Conservation (phyloP, 2,329 filamentous ascomycete species). For the Blastomyces percursus region DNA sequence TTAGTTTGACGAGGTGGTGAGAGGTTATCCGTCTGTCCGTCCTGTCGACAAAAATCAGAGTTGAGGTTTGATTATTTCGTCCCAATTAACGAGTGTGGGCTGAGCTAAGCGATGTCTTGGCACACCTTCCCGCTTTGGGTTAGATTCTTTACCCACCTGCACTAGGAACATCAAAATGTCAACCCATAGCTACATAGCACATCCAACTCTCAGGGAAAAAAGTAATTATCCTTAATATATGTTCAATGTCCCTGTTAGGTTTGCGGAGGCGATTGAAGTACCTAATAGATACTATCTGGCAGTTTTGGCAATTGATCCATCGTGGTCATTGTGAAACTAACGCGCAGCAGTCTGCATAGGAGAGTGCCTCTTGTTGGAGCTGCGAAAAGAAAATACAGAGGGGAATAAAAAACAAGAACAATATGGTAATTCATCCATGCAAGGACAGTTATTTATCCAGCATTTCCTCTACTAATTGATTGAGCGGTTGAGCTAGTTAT, state of each 20-base stretch:
- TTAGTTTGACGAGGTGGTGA: conserved; percentile 37
- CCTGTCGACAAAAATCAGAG: conserved; percentile 26
- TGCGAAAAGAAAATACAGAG: too few relatives aligned
- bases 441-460: too few relatives aligned
- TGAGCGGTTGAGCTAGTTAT: too few relatives aligned
- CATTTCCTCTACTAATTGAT: too few relatives aligned
- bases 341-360: too few relatives aligned
- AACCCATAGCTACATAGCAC: not conserved
- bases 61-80: conserved; percentile 26
- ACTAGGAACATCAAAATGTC: not conserved
- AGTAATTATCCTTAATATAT: not conserved
- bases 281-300: not conserved
- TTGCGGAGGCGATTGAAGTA: not conserved
- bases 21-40: conserved; percentile 18
- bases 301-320: not conserved
- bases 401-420: too few relatives aligned
- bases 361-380: too few relatives aligned
- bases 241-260: not conserved
- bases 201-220: not conserved
- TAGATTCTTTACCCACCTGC: not conserved
- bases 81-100: conserved; percentile 34
- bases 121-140: conserved; percentile 12
- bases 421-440: too few relatives aligned
- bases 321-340: not conserved
- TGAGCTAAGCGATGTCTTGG: conserved; percentile 32